A percentile compares a stretch with the other conserved stretches of the same genome.
Evolutionary conservation across 345 rosid species (phyloP).

Genomic region (Psidium friedrichsthalianum): DNA sequence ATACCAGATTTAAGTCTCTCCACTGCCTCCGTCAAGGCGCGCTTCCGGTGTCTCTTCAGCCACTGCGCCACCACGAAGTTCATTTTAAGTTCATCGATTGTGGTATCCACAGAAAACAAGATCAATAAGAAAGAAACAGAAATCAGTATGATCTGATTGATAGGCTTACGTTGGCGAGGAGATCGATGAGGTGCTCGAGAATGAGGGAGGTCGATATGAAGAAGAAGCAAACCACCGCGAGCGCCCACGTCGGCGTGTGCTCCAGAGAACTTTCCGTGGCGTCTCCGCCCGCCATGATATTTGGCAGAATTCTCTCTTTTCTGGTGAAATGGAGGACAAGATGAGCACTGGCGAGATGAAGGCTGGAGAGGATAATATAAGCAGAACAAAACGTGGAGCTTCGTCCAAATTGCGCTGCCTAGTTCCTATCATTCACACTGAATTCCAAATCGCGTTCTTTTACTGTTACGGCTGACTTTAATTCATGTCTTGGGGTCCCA

Average conservation of each 20-base stretch:
- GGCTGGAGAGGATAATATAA: not conserved
- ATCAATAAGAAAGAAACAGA: not conserved
- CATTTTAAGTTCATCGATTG: not conserved
- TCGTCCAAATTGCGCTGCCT: not conserved
- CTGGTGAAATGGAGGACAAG: not conserved
- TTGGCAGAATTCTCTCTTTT: not conserved
- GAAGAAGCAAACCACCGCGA: constrained; percentile 53
- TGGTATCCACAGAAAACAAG: not conserved
- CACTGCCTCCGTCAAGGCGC: constrained; percentile 41
- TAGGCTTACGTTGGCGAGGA: constrained; percentile 28
- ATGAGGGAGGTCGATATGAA: constrained; percentile 39
- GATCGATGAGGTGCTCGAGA: constrained; percentile 46
- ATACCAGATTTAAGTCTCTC: constrained; percentile 60
- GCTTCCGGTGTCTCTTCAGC: constrained; percentile 45
- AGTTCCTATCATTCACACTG: not conserved
- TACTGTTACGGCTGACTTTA: not conserved
- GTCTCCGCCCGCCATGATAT: not conserved
- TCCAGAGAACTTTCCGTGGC: constrained; percentile 15
- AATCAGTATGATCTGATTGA: not conserved
- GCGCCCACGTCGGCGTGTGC: constrained; percentile 72
- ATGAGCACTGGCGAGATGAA: not conserved
- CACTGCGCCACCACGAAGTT: constrained; percentile 21
- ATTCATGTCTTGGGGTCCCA: not conserved
- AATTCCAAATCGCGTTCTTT: not conserved
- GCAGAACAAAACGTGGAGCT: not conserved